A percentile compares a stretch with the other conserved stretches of the same genome.
Evolutionary conservation across 2,329 filamentous ascomycete genomes (phyloP).

Genomic region (Tothia fuscella): DNA sequence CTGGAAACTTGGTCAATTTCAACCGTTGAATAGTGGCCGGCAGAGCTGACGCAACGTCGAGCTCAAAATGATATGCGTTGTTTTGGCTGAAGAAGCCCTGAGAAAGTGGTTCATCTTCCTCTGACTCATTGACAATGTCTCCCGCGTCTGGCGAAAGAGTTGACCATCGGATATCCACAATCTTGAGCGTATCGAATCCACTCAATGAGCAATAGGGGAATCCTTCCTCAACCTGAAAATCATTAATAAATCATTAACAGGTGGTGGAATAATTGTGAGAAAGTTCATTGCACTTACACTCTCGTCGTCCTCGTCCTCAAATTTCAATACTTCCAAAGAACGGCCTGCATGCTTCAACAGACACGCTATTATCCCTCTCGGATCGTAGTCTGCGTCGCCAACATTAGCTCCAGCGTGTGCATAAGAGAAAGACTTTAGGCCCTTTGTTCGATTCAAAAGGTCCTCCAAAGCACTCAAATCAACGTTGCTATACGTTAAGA

Average conservation of each 20-base stretch:
- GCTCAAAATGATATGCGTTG: neutral
- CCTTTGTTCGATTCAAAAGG: neutral
- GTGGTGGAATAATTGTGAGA: neutral
- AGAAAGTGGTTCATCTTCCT: neutral
- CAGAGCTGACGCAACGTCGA: neutral
- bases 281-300: neutral
- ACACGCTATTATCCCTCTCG: neutral
- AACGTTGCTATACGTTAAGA: neutral
- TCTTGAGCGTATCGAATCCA: neutral
- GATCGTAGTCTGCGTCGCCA: neutral
- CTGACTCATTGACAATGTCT: neutral
- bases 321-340: neutral
- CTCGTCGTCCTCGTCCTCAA: neutral
- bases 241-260: neutral
- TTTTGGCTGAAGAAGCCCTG: neutral
- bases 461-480: neutral
- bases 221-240: neutral
- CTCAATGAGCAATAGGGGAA: neutral
- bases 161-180: neutral
- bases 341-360: slow-evolving; percentile 1
- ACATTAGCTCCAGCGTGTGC: neutral
- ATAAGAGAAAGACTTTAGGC: neutral
- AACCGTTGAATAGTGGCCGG: slow-evolving; percentile 1
- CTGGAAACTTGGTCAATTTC: neutral
- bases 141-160: neutral